Conservation (phyloP, 1,139 yeast genomes). For the Protomyces inundatus region DNA sequence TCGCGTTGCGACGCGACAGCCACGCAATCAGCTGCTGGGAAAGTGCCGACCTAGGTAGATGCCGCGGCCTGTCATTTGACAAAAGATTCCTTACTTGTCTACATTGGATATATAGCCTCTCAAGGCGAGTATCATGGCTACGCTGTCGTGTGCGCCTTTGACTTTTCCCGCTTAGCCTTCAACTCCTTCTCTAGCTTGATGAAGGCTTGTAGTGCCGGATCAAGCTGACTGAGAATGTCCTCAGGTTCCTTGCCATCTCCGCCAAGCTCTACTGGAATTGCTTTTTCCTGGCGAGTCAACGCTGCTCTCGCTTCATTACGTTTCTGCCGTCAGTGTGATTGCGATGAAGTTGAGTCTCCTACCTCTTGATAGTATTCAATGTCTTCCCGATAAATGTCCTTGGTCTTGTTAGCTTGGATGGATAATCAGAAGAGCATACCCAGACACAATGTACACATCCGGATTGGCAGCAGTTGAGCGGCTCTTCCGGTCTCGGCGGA, state of each 20-base stretch:
- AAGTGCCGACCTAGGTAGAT: too few species aligned
- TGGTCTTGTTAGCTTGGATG: background rate
- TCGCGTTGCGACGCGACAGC: too few species aligned
- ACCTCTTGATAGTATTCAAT: constrained; percentile 17
- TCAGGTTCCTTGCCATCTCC: constrained; percentile 12
- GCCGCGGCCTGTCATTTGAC: too few species aligned
- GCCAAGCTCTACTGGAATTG: constrained; percentile 19
- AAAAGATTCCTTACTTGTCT: too few species aligned
- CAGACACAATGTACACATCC: constrained; percentile 26
- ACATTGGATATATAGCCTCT: too few species aligned
- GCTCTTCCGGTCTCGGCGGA: constrained; percentile 21
- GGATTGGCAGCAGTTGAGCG: constrained; percentile 23
- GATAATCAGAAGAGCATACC: background rate
- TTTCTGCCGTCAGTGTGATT: background rate
- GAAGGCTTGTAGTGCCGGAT: constrained; percentile 20
- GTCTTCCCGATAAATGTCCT: constrained; percentile 23
- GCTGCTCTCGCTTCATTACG: constrained; percentile 14
- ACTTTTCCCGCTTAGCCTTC: constrained; percentile 5
- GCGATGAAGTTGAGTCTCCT: background rate
- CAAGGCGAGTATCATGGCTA: too few species aligned
- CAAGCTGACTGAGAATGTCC: constrained; percentile 16
- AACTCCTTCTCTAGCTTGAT: constrained; percentile 21
- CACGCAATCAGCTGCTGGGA: too few species aligned
- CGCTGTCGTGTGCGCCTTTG: background rate
- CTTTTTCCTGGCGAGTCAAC: background rate